Base-by-base conservation (phyloP, 2,329 filamentous ascomycete genomes). In the Plenodomus biglobosus region DNA sequence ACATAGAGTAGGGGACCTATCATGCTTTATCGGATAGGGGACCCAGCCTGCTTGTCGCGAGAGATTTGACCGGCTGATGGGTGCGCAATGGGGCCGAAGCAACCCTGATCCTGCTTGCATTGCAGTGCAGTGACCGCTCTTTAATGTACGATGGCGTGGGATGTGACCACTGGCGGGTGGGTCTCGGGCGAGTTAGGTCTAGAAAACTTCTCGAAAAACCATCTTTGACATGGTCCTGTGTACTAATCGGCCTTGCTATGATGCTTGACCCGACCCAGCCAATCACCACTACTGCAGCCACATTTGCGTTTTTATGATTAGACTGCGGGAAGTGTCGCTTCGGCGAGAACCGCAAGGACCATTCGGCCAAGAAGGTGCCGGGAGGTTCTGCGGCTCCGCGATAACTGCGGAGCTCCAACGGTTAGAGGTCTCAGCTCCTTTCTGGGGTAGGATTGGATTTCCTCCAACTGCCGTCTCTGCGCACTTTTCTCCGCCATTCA, bases 241-340 rank as follows among this genome's bases (percentile, higher is more conserved):
- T n/a, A 13, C 19, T 24, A 3, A 24, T 21, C 18, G 35, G 34
- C 20, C 30, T 24, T 18, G 40, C 30, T 20, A 38, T 38, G 21
- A 42, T 16, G 38, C 38, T 46, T 42, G 38, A 42, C n/a, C 18
- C 13, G 15, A 17, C 30, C 32, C 21, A 46, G 38, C 38, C 44
- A 46, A 13, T 41, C 16, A 8, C 40, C 19, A 19, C 30, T 11
- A 15, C 27, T 32, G 27, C 27, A 32, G 27, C 8, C 27, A 32
- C 15, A 11, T 32, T 32, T 11, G 13, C 7, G 15, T 11, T 11
- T 3, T 6, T 24, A 10, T 24, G 27, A 11, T 10, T 32, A 32
- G 27, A 15, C 15, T 10, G 6, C 6, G 27, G 27, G 15, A 15
- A 32, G 27, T 11, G 27, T 32, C 15, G 27, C 13, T 32, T 32